Conservation (phyloP, 106 monocot species). For the Cymbidium sinense region DNA sequence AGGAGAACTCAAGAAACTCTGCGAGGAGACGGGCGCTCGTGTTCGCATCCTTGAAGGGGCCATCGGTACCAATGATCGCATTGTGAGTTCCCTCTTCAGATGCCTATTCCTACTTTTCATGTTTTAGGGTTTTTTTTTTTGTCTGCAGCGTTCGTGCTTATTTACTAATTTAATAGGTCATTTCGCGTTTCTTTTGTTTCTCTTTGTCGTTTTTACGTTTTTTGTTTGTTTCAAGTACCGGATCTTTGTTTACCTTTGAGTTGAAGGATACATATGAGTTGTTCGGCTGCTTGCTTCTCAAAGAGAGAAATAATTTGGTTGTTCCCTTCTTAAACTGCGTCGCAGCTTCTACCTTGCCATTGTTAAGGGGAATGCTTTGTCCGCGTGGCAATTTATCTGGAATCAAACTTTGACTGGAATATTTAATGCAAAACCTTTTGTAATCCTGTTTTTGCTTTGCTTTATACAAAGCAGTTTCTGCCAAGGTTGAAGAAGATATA, state of each 20-base stretch:
- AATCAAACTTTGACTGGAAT: not conserved
- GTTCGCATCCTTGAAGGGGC: conserved; percentile 71
- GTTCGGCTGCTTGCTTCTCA: not conserved
- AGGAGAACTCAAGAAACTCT: conserved; percentile 78
- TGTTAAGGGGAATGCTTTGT: not conserved
- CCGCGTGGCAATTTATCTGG: not conserved
- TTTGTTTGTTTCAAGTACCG: not conserved
- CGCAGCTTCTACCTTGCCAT: not conserved
- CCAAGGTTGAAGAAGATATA: not conserved
- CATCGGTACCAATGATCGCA: conserved; percentile 57
- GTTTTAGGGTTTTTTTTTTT: not conserved
- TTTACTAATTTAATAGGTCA: not conserved
- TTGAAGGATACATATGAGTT: not conserved
- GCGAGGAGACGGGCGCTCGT: conserved; percentile 76
- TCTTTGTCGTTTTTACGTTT: not conserved
- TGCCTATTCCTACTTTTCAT: not conserved
- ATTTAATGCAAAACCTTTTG: not conserved
- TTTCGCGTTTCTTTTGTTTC: not conserved
- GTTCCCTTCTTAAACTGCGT: not conserved
- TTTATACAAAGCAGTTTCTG: not conserved
- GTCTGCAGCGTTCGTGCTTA: not conserved
- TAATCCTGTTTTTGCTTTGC: not conserved
- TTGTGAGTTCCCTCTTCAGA: conserved; percentile 38
- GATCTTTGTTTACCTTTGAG: not conserved
- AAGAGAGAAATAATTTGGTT: not conserved